phyloP scores from a whole-genome alignment of 2,329 filamentous ascomycete genomes.

The Kalmusia sp. region DNA sequence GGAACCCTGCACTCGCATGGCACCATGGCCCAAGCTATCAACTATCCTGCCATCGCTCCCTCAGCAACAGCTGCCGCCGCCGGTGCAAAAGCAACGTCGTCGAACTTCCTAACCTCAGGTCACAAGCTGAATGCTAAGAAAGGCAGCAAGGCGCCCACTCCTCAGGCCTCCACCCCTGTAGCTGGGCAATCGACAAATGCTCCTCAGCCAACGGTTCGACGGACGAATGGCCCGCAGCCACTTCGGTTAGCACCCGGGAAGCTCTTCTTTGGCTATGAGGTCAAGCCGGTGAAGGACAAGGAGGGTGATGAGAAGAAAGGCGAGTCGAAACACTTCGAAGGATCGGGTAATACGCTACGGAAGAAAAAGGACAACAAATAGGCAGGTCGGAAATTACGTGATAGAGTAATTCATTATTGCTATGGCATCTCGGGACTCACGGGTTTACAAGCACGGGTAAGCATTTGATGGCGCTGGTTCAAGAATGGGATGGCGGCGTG shows the following conservation, averaged over 20 bases:
- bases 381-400: not conserved
- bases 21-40: slow-evolving; percentile 97
- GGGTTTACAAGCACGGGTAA: slow-evolving; percentile 8
- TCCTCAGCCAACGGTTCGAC: slow-evolving; percentile 51
- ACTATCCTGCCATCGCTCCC: slow-evolving; percentile 89
- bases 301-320: slow-evolving; percentile 71
- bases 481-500: slow-evolving; percentile 18
- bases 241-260: slow-evolving; percentile 86
- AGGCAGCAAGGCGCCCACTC: slow-evolving; percentile 74
- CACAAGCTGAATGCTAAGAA: slow-evolving; percentile 87
- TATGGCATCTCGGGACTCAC: not conserved
- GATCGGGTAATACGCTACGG: slow-evolving; percentile 80
- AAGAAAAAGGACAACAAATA: slow-evolving; percentile 71
- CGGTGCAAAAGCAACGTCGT: slow-evolving; percentile 69
- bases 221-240: slow-evolving; percentile 82
- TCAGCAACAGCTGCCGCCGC: slow-evolving; percentile 70
- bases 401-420: not conserved
- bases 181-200: slow-evolving; percentile 58
- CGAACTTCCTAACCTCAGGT: slow-evolving; percentile 81
- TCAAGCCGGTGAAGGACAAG: slow-evolving; percentile 85
- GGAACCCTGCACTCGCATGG: slow-evolving; percentile 83
- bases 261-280: slow-evolving; percentile 94
- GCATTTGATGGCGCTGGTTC: slow-evolving; percentile 35
- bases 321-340: slow-evolving; percentile 73
- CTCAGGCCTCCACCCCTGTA: slow-evolving; percentile 66